A percentile compares a stretch with the other conserved stretches of the same genome.
phyloP scores from a whole-genome alignment of 495 filamentous ascomycete genomes.

The Cladorrhinum samala region DNA sequence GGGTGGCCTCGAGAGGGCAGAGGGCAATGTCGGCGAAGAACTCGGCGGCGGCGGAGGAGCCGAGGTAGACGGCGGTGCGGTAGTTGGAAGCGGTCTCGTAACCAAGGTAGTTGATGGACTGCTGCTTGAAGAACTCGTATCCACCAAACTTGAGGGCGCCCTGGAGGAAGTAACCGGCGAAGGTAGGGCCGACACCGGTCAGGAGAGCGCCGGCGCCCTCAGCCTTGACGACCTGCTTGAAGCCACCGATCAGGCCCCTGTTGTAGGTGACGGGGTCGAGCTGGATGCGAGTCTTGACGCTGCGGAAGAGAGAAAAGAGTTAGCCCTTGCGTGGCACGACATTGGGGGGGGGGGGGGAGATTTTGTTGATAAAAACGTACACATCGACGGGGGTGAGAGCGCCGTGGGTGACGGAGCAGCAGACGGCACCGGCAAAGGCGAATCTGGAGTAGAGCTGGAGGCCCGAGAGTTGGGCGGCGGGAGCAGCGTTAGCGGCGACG shows the following conservation, averaged over 20 bases:
- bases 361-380: constrained; percentile 53
- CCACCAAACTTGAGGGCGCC: constrained; percentile 93
- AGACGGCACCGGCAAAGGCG: constrained; percentile 88
- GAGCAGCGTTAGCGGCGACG: constrained; percentile 21
- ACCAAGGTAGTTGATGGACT: constrained; percentile 75
- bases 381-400: constrained; percentile 91
- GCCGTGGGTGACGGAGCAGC: constrained; percentile 92
- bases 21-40: constrained; percentile 94
- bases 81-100: constrained; percentile 76
- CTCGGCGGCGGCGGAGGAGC: constrained; percentile 75
- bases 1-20: constrained; percentile 88
- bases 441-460: constrained; percentile 69
- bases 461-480: constrained; percentile 38
- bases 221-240: constrained; percentile 73
- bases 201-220: constrained; percentile 86
- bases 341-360: background rate
- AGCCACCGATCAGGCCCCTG: constrained; percentile 78
- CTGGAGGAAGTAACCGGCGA: constrained; percentile 91
- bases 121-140: constrained; percentile 95
- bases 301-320: constrained; percentile 29
- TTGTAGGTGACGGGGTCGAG: constrained; percentile 88
- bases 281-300: constrained; percentile 93
- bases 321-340: constrained; percentile 11
- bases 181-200: constrained; percentile 82
- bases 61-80: constrained; percentile 84